phyloP scores from a whole-genome alignment of 148 eudicot genomes.

The Spergularia bocconei region DNA sequence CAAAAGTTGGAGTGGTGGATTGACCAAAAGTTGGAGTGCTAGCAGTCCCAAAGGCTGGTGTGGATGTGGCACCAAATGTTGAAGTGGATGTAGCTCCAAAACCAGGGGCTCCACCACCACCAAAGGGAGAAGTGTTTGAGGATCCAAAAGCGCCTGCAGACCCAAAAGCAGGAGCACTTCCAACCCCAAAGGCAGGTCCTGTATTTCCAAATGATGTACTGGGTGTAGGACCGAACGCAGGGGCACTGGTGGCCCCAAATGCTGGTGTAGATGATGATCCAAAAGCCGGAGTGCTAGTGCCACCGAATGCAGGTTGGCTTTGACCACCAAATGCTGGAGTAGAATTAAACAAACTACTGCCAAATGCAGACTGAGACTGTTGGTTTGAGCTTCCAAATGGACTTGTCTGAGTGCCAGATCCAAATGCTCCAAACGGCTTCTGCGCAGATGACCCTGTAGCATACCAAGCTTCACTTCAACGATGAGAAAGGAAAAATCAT shows the following conservation, averaged over 20 bases:
- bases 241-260: slow-evolving; percentile 47
- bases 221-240: slow-evolving; percentile 44
- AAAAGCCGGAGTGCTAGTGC: slow-evolving; percentile 58
- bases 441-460: slow-evolving; percentile 63
- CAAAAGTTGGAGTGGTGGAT: slow-evolving; percentile 33
- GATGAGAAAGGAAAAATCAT: not conserved
- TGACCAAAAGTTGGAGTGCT: slow-evolving; percentile 45
- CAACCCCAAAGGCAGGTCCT: slow-evolving; percentile 62
- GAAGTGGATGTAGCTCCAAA: slow-evolving; percentile 51
- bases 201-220: slow-evolving; percentile 49
- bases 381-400: slow-evolving; percentile 87
- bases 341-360: slow-evolving; percentile 68
- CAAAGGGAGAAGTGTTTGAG: slow-evolving; percentile 52
- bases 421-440: slow-evolving; percentile 91
- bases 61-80: slow-evolving; percentile 41
- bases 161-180: slow-evolving; percentile 50
- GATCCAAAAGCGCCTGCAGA: slow-evolving; percentile 61
- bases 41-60: slow-evolving; percentile 52
- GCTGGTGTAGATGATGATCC: slow-evolving; percentile 59
- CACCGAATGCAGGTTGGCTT: slow-evolving; percentile 80
- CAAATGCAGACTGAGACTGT: slow-evolving; percentile 89
- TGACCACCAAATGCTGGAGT: slow-evolving; percentile 73
- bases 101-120: slow-evolving; percentile 46
- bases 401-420: slow-evolving; percentile 61
- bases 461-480: not conserved